A percentile compares a stretch with the other conserved stretches of the same genome.
Conservation (phyloP, 2,329 filamentous ascomycete species). For the Aspergillus fijiensis region DNA sequence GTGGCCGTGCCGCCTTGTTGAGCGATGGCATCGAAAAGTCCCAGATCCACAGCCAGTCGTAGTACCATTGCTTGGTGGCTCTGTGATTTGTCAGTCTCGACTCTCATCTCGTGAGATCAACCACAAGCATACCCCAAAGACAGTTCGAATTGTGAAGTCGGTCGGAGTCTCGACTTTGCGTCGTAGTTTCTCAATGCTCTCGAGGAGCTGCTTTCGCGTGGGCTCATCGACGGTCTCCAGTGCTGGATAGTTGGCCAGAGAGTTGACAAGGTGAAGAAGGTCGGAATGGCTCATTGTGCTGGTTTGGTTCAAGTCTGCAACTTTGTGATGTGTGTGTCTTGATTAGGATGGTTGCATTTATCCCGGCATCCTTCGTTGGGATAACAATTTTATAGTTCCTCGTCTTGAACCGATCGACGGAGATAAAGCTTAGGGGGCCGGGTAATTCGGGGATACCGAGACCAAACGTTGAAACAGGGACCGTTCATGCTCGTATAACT, state of each 20-base stretch:
- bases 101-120: background rate
- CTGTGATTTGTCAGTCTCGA: background rate
- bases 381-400: background rate
- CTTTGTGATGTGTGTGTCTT: no score
- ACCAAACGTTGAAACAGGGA: background rate
- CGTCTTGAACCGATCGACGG: background rate
- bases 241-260: no score
- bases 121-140: background rate
- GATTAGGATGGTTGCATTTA: no score
- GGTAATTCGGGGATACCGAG: background rate
- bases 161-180: background rate
- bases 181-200: background rate
- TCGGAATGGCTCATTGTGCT: background rate
- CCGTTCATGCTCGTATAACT: background rate
- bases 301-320: background rate
- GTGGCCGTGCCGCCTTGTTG: background rate
- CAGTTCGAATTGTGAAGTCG: background rate
- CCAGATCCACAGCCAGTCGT: conserved; percentile 11
- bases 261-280: background rate
- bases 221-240: background rate
- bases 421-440: background rate
- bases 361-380: no score
- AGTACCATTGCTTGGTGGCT: background rate
- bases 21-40: conserved; percentile 18
- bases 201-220: background rate